phyloP scores from a whole-genome alignment of 139 green algal genomes.

The Micractinium sp. region DNA sequence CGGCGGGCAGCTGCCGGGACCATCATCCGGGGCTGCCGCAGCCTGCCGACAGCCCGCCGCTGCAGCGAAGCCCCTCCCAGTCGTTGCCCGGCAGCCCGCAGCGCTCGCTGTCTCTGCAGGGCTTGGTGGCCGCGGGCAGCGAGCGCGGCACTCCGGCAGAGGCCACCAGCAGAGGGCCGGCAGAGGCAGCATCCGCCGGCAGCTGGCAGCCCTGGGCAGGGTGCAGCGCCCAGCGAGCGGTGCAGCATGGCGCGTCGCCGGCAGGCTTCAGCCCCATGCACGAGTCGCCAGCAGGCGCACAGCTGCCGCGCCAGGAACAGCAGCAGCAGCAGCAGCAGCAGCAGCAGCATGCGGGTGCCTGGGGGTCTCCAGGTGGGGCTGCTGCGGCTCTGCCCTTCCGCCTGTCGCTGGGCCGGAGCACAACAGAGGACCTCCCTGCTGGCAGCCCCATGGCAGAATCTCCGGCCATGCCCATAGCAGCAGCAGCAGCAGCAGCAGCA shows the following conservation, averaged over 20 bases:
- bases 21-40: neutral
- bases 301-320: neutral
- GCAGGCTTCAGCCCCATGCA: neutral
- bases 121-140: neutral
- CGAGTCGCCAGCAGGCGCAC: neutral
- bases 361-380: neutral
- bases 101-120: slow-evolving; percentile 28
- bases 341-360: neutral
- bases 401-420: neutral
- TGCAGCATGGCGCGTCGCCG: neutral
- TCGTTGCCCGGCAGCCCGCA: slow-evolving; percentile 1
- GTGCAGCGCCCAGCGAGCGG: neutral
- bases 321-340: neutral
- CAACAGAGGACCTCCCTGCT: neutral
- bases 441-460: slow-evolving; percentile 26
- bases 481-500: neutral
- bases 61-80: slow-evolving; percentile 13
- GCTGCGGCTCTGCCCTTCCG: neutral
- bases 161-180: neutral
- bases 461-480: neutral
- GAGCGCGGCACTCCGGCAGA: neutral
- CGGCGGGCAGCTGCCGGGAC: neutral
- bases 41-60: neutral
- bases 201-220: neutral
- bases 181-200: neutral